Evolutionary conservation across 495 filamentous ascomycete species (phyloP), one percentile per base, ranked within the genome.

Genomic region (Cercophora samala): DNA sequence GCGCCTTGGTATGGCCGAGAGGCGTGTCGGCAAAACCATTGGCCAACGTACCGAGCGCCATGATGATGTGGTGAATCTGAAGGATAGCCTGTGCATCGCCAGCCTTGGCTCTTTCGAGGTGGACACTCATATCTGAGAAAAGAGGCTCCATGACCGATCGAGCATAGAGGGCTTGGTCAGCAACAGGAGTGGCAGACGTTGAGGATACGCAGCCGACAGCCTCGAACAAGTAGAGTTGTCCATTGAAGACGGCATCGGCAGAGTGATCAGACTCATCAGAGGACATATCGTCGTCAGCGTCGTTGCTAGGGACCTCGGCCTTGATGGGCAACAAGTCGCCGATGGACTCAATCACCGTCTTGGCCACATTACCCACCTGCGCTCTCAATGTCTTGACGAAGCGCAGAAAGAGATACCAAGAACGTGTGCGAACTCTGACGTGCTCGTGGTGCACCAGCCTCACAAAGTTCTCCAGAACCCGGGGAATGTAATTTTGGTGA

Each of bases 361-460:
- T 87, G 2, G 93, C 92, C 21, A 97, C 88, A 74, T 95, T 92
- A 59, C 92, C 93, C 63, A 98, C 86, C 67, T 93, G 88, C 4
- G 84, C 78, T 63, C 93, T 83, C 22, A 98, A 83, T 70, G 92
- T 91, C 78, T 93, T 95, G n/a, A 97, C 91, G 66, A 97, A 89
- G 5, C 93, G 91, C 64, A 90, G 88, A 79, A 99, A 98, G 8
- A 98, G 86, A 72, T 97, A 97, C 95, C 96, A 99, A 1, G 96
- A 96, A 63, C 96, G 86, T 1, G 89, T 91, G 66, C 91, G 89
- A 51, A 99, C 89, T 66, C 91, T 89, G 58, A 91, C 84, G 73
- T 96, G 88, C 52, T 90, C 85, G 74, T 96, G 91, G 72, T 98
- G 95, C 3, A 93, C 89, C 24, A 97, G 86, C 32, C 87, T 87